Conservation (phyloP, 2,329 filamentous ascomycete species). For the Drechslerella dactyloides region DNA sequence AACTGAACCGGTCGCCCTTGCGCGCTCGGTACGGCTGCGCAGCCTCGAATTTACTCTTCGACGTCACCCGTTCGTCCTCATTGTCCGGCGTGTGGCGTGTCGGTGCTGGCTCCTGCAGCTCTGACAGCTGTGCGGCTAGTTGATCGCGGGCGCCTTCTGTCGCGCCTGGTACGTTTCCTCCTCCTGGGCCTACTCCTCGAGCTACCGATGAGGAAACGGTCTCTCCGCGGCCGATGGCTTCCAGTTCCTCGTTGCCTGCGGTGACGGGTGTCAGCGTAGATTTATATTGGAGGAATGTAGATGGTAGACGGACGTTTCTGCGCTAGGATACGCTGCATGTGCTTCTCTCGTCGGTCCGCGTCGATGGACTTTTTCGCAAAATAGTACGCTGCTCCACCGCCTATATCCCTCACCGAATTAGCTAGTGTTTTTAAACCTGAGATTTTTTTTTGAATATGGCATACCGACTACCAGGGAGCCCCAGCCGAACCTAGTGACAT, state of each 20-base stretch:
- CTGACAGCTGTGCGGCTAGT: conserved; percentile 69
- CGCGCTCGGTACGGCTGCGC: conserved; percentile 74
- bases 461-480: conserved; percentile 82
- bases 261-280: conserved; percentile 57
- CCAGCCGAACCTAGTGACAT: conserved; percentile 81
- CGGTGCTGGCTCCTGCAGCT: conserved; percentile 83
- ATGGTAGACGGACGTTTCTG: conserved; percentile 60
- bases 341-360: conserved; percentile 77
- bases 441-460: conserved; percentile 54
- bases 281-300: too few species aligned
- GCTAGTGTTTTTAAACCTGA: conserved; percentile 45
- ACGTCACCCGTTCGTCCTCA: conserved; percentile 69
- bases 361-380: conserved; percentile 96
- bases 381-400: conserved; percentile 89
- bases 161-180: too few species aligned
- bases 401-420: conserved; percentile 59
- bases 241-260: conserved; percentile 50
- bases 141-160: conserved; percentile 55
- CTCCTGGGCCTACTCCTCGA: conserved; percentile 56
- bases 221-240: conserved; percentile 26
- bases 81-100: conserved; percentile 79
- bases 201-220: conserved; percentile 50
- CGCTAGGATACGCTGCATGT: conserved; percentile 71
- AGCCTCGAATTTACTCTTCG: conserved; percentile 92
- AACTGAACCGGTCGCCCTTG: conserved; percentile 86